These are phyloP conservation scores for Otatea glauca DNA, from an alignment of 176 grass and related monocot genomes.

Conservation along the genomic window DNA sequence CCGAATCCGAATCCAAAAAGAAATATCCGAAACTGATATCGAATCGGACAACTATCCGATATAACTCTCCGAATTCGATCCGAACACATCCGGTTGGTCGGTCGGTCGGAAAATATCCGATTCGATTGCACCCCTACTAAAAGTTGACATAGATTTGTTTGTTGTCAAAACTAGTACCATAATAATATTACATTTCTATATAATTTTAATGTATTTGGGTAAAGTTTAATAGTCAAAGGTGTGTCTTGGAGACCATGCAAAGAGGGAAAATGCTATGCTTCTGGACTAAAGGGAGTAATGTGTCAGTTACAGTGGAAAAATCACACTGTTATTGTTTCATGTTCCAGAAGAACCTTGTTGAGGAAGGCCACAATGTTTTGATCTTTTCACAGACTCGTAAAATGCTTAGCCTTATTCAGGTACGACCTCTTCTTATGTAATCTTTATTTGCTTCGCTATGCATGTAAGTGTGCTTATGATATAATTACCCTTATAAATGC, in stretches of 20 bases:
- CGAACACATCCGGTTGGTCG: too few relatives aligned
- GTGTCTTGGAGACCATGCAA: neutral
- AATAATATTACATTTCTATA: neutral
- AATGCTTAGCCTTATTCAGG: constrained; percentile 93
- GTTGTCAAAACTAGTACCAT: neutral
- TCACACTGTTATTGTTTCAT: constrained; percentile 28
- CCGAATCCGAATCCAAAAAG: too few relatives aligned
- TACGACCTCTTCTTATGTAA: constrained; percentile 27
- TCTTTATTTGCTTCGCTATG: constrained; percentile 1
- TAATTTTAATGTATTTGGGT: neutral
- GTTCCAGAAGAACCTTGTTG: constrained; percentile 70
- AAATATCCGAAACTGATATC: too few relatives aligned
- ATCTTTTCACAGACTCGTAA: constrained; percentile 85
- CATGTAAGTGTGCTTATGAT: neutral
- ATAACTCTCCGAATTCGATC: too few relatives aligned
- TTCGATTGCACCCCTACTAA: too few relatives aligned
- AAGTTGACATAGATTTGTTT: neutral
- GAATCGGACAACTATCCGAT: too few relatives aligned
- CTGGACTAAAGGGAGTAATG: neutral
- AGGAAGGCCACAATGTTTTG: constrained; percentile 73
- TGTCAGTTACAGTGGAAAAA: neutral
- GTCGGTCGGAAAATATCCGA: too few relatives aligned
- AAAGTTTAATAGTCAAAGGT: neutral
- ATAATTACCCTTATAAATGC: neutral
- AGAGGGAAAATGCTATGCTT: neutral